Evolutionary conservation across 164 flowering plant genomes (phyloP).

Genomic region (Tetracentron sinense): DNA sequence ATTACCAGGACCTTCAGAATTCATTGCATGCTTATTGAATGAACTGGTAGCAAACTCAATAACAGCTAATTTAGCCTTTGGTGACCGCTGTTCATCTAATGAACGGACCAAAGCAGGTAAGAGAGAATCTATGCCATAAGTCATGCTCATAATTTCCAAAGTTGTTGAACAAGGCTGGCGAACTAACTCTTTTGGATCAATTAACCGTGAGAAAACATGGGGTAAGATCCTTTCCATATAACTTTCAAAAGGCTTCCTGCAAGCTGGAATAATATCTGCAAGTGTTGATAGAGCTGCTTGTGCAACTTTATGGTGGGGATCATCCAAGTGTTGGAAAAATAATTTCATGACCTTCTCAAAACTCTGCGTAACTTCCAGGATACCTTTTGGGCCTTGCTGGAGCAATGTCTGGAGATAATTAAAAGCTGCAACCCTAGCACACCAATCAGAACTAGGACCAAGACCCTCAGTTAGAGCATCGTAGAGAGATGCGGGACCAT

Average conservation of each 20-base stretch:
- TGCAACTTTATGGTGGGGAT: conserved; percentile 99
- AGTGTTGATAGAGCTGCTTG: conserved; percentile 96
- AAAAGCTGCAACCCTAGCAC: conserved; percentile 89
- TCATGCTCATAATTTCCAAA: conserved; percentile 80
- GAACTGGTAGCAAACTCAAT: conserved; percentile 92
- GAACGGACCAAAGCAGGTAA: conserved; percentile 96
- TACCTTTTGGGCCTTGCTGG: conserved; percentile 84
- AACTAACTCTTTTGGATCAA: conserved; percentile 94
- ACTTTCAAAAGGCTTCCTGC: conserved; percentile 93
- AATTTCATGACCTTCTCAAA: conserved; percentile 98
- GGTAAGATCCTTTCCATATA: conserved; percentile 93
- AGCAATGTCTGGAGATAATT: conserved; percentile 69
- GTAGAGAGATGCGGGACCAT: conserved; percentile 79
- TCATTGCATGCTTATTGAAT: conserved; percentile 76
- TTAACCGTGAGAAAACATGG: conserved; percentile 89
- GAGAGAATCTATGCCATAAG: conserved; percentile 85
- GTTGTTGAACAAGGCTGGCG: conserved; percentile 89
- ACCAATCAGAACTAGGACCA: conserved; percentile 90
- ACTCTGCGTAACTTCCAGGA: conserved; percentile 82
- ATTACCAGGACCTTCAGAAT: conserved; percentile 70
- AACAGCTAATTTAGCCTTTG: conserved; percentile 97
- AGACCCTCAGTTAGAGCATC: conserved; percentile 92
- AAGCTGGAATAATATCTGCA: conserved; percentile 86
- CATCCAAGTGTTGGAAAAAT: conserved; percentile 95
- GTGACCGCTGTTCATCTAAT: conserved; percentile 94